Conservation (phyloP, 495 filamentous ascomycete species). For the Cercophora sp. region DNA sequence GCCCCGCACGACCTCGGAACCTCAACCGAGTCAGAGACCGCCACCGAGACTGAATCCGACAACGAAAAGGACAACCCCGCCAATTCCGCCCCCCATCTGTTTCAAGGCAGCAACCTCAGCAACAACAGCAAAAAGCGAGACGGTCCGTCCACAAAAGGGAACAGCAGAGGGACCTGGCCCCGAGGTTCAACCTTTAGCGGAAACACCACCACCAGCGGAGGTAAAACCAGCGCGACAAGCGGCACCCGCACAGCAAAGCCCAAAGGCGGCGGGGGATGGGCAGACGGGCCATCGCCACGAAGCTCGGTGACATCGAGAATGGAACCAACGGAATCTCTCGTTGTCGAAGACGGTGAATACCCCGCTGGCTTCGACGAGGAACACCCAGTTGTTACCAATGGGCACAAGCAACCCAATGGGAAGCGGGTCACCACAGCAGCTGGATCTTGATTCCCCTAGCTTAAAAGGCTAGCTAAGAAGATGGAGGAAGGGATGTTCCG, state of each 20-base stretch:
- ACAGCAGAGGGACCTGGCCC: neutral
- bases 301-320: neutral
- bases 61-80: neutral
- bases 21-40: slow-evolving; percentile 2
- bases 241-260: too few species aligned
- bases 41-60: neutral
- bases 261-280: too few species aligned
- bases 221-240: too few species aligned
- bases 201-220: too few species aligned
- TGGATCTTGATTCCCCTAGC: too few species aligned
- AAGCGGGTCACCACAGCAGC: too few species aligned
- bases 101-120: neutral
- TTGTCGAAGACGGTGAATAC: neutral
- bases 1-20: neutral
- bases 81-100: neutral
- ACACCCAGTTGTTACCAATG: neutral
- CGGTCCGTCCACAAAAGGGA: neutral
- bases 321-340: neutral
- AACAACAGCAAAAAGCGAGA: slow-evolving; percentile 1
- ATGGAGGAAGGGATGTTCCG: too few species aligned
- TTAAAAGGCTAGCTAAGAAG: too few species aligned
- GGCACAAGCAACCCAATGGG: too few species aligned
- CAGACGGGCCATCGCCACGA: neutral
- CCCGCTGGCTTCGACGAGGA: neutral
- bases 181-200: too few species aligned